Percentiles rank a stretch among this genome's conserved stretches.
Evolutionary conservation across 2,329 filamentous ascomycete genomes (phyloP).

Genomic region (Monilinia vaccinii-corymbosi): DNA sequence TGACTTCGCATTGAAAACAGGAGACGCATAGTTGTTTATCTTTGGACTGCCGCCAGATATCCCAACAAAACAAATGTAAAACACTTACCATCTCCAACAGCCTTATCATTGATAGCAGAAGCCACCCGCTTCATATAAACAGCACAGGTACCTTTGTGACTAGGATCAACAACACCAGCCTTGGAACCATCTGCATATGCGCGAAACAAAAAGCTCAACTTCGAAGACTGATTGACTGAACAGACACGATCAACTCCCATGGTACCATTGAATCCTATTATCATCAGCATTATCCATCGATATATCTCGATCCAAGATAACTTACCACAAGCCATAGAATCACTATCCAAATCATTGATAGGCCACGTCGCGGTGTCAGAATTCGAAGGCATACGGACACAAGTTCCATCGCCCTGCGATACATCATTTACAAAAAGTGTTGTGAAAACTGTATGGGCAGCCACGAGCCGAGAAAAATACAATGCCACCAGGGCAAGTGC

Average conservation of each 20-base stretch:
- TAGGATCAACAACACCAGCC: constrained; percentile 47
- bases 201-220: constrained; percentile 51
- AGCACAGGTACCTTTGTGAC: constrained; percentile 60
- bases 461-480: constrained; percentile 20
- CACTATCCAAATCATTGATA: constrained; percentile 45
- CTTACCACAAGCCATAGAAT: constrained; percentile 64
- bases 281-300: neutral
- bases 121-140: constrained; percentile 65
- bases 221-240: constrained; percentile 22
- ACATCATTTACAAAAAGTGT: constrained; percentile 53
- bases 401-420: constrained; percentile 61
- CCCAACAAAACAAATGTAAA: neutral
- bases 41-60: neutral
- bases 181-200: constrained; percentile 46
- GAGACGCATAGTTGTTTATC: neutral
- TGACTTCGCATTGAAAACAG: too few species aligned
- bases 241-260: constrained; percentile 41
- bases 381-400: constrained; percentile 56
- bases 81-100: constrained; percentile 45
- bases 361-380: constrained; percentile 45
- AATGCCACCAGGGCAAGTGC: constrained; percentile 15
- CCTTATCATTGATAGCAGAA: constrained; percentile 42
- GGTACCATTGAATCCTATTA: constrained; percentile 38
- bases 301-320: constrained; percentile 6
- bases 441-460: constrained; percentile 55